Base-by-base conservation (phyloP, 495 filamentous ascomycete genomes). In the Hypomontagnella submonticulosa region DNA sequence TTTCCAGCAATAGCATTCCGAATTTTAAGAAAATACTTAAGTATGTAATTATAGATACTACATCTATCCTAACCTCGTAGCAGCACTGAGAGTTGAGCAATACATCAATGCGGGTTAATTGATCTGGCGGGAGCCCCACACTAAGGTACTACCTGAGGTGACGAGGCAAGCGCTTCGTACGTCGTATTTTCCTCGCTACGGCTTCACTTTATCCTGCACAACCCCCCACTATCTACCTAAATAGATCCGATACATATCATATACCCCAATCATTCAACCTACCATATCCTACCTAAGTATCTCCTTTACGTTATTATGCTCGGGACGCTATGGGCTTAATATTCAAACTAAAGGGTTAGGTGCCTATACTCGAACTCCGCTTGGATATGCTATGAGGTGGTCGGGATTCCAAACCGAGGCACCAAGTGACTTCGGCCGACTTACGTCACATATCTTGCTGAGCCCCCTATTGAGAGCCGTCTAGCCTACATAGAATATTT, bases 361-460 rank as follows among this genome's bases (percentile, higher is more conserved):
- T 6, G 23, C 3, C 2, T 27, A 27, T 27, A 27, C 23, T 27
- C 23, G 6, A 27, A 27, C 6, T 48, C 9, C 19, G 18, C 19
- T 9, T 20, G 6, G 9, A 42, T 32, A 38, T 57, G 33, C n/a
- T 32, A 41, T 58, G 47, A 53, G 47, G n/a, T 19, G 32, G 13
- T 15, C 15, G 23, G 51, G 19, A 44, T 51, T 4, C 10, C 20
- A 16, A 49, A 9, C 12, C 16, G n/a, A 8, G 36, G 6, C 23
- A 32, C 23, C 4, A 30, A 16, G 30, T 16, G 42, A 41, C 54
- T 27, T 42, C 46, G 13, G 23, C 42, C 55, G 9, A 49, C 49
- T 68, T 68, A 63, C 59, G 65, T 63, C 65, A 68, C 59, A 3
- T 18, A 18, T 32, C 20, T 36, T 49, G 30, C 43, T 55, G 7